Evolutionary conservation across 1,284 basidiomycete species (phyloP), one percentile per base, ranked within the genome.

Genomic region (Tilletia setariae): DNA sequence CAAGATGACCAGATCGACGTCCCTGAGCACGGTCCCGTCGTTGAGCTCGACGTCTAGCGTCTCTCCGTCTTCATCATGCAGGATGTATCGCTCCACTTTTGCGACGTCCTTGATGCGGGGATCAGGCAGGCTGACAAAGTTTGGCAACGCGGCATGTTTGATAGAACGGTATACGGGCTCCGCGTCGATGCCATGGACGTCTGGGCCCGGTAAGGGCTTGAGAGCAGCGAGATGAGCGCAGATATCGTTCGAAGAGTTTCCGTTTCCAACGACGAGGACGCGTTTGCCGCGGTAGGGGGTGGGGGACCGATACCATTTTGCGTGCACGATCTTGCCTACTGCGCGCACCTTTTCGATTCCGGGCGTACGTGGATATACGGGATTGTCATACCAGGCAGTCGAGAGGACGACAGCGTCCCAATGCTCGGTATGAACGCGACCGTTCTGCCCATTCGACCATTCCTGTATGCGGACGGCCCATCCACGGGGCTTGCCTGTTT

Each of bases 211-310:
- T 13, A 30, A 23, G 19, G 72, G 67, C n/a, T 70, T 66, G 51
- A 74, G 68, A 2, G 70, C 67, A 0, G 76, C 78, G 2, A 80
- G 63, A 56, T 80, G 78, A 1, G 77, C 72, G 1, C 73, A 74
- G 16, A 74, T 76, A 61, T 80, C 78, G 51, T 80, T 80, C 11
- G 75, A 69, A 40, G 66, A 69, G 43, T 79, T 77, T 42, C 77
- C 77, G 66, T 80, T 80, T 1, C 78, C 78, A 0, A 79, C 76
- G 30, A 79, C 74, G 0, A 79, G 71, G 25, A 79, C 71, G n/a
- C 71, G 71, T 21, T 46, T 42, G 7, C n/a, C 9, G 28, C 11
- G 19, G 59, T 67, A 63, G 1, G 63, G 32, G 1, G 35, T 23
- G 28, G 66, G 66, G 15, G 43, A 44, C 43, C 78, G 71, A 59